These are phyloP conservation scores for Hypoxylon sp. DNA, from an alignment of 2,329 filamentous ascomycete species.

Conservation along the genomic window DNA sequence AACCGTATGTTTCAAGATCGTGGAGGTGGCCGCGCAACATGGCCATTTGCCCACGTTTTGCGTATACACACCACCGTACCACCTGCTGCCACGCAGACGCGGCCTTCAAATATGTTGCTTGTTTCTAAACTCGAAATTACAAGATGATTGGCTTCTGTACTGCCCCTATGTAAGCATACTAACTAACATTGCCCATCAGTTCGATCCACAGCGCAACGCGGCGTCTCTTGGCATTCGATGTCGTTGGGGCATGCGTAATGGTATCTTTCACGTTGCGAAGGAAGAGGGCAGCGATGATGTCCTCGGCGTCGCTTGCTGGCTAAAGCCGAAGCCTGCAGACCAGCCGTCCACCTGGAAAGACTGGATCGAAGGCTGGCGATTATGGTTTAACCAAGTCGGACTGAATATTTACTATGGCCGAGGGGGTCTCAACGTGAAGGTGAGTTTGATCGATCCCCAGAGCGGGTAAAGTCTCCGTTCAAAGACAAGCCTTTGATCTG, in stretches of 20 bases:
- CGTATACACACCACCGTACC: constrained; percentile 2
- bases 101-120: background rate
- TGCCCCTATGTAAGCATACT: constrained; percentile 17
- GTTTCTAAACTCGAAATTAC: background rate
- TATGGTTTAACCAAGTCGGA: constrained; percentile 73
- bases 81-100: constrained; percentile 13
- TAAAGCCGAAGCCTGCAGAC: constrained; percentile 65
- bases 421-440: constrained; percentile 74
- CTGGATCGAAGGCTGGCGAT: constrained; percentile 73
- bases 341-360: constrained; percentile 69
- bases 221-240: constrained; percentile 74
- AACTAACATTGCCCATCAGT: constrained; percentile 55
- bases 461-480: constrained; percentile 27
- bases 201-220: constrained; percentile 70
- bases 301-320: constrained; percentile 80
- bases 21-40: constrained; percentile 25
- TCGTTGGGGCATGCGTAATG: constrained; percentile 76
- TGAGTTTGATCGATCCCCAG: constrained; percentile 46
- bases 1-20: constrained; percentile 34
- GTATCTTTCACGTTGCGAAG: constrained; percentile 77
- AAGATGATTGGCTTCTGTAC: constrained; percentile 13
- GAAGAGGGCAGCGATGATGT: constrained; percentile 67
- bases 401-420: constrained; percentile 78
- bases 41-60: constrained; percentile 2
- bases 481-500: constrained; percentile 39